Evolutionary conservation across 345 rosid genomes (phyloP), one percentile per base, ranked within the genome.

Genomic region (Sonneratia caseolaris): DNA sequence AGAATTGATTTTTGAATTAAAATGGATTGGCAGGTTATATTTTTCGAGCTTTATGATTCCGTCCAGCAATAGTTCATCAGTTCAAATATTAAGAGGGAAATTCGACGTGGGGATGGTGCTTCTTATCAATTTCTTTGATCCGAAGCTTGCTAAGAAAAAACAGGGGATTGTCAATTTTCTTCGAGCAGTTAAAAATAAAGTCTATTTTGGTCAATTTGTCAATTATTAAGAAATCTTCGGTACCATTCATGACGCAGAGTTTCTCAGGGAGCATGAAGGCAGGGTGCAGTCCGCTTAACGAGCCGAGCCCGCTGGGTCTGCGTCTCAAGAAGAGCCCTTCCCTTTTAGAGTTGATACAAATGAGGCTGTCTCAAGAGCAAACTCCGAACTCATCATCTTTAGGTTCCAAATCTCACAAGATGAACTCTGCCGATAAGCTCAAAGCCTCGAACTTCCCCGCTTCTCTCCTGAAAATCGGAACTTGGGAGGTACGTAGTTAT

Each of bases 381-480:
- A 72, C 71, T 24, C 6, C 57, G 0, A 74, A 47, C 10, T 75
- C 72, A 71, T 66, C 79, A 27, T 32, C 78, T 70, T 42, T 71
- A 8, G 70, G 62, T 73, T 66, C 74, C 80, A 73, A 69, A 66
- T 76, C 69, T 47, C 71, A 45, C 3, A 79, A 75, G 35, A 67
- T 59, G 40, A 65, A 70, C 70, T 47, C 71, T 19, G 36, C 73
- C 1, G 89, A 88, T 70, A 90, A 88, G 79, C 88, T 85, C 42
- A 90, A 90, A 78, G 92, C 92, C 59, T 85, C 92, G 0, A 86
- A 90, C 76, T 88, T 90, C 47, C 86, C 87, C 9, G 96, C 86
- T 69, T 82, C 87, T 4, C 64, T 84, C 40, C 75, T 90, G 6
- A 85, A 73, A 74, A 90, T 90, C 37, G 96, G 96, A 48, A 76